Percentiles rank a stretch among this genome's conserved stretches.
Conservation (phyloP, 441 rosid genomes). For the Populus hybrid region DNA sequence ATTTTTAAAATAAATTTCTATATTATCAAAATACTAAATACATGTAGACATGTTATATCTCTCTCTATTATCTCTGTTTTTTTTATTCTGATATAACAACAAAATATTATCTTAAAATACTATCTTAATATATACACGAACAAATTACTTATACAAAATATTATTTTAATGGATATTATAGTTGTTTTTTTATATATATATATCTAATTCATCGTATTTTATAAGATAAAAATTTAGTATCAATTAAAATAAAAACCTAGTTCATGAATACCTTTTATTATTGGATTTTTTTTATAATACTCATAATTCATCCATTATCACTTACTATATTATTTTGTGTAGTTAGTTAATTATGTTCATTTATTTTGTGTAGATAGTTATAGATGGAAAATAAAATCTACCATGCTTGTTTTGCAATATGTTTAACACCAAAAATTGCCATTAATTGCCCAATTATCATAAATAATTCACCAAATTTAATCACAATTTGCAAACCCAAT, state of each 20-base stretch:
- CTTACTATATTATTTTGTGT: not conserved
- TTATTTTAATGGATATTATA: no score
- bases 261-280: no score
- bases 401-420: not conserved
- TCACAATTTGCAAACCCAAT: not conserved
- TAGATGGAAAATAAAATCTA: not conserved
- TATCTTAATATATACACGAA: no score
- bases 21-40: no score
- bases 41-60: no score
- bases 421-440: not conserved
- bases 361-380: not conserved
- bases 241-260: no score
- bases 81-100: no score
- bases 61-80: rapidly evolving
- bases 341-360: not conserved
- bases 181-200: no score
- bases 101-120: no score
- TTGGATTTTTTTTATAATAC: not conserved
- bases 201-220: not conserved
- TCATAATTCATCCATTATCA: not conserved
- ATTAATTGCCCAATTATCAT: not conserved
- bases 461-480: not conserved
- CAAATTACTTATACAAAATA: no score
- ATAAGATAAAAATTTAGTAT: not conserved
- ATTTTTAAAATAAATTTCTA: no score